A percentile compares a stretch with the other conserved stretches of the same genome.
Conservation (phyloP, 73 alveolate species). For the Paramecium tetraurelia region DNA sequence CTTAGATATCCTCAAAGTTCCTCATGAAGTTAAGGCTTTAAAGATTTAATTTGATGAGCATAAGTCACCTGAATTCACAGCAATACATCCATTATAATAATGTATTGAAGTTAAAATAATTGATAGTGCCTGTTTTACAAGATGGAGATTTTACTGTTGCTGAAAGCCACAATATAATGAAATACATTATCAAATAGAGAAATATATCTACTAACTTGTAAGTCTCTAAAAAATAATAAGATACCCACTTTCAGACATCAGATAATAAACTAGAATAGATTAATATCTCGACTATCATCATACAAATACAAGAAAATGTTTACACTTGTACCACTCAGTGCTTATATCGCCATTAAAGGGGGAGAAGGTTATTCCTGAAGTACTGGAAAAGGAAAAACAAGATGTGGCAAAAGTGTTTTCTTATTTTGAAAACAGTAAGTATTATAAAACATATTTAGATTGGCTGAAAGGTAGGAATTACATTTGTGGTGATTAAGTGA, state of each 20-base stretch:
- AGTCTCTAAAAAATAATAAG: neutral
- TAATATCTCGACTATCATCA: conserved; percentile 42
- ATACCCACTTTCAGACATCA: neutral
- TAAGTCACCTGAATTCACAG: conserved; percentile 17
- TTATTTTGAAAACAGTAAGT: neutral
- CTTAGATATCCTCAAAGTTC: neutral
- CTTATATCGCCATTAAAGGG: conserved; percentile 13
- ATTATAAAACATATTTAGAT: neutral
- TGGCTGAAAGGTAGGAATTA: neutral
- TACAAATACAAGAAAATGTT: conserved; percentile 20
- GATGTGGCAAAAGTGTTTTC: neutral
- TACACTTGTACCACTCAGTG: neutral
- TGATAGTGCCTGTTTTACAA: neutral
- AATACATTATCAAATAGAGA: conserved; percentile 8
- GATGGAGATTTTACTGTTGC: neutral
- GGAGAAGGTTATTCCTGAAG: neutral
- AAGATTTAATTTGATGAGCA: conserved; percentile 5
- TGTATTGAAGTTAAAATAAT: neutral
- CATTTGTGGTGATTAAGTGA: neutral
- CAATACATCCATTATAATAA: conserved; percentile 3
- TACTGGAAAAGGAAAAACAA: neutral
- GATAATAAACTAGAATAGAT: conserved; percentile 4
- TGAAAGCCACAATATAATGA: conserved; percentile 32
- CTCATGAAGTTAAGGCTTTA: neutral
- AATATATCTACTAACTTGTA: neutral